These are phyloP conservation scores for Metschnikowia koreensis DNA, from an alignment of 805 yeast species.

Conservation along the genomic window DNA sequence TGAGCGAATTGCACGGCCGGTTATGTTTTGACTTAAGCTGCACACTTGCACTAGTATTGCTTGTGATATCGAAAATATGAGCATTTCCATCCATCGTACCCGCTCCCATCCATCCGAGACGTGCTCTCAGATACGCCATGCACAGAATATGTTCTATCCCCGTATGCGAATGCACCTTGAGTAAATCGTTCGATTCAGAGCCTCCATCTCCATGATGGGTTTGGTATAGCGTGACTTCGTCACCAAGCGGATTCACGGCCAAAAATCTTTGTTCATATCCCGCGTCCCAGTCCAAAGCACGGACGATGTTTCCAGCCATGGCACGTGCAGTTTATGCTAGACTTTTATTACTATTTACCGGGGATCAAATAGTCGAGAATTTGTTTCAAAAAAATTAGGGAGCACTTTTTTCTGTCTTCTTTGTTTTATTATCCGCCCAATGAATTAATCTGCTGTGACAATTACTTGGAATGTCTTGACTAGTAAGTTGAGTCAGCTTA, in stretches of 20 bases:
- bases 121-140: slow-evolving; percentile 54
- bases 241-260: slow-evolving; percentile 75
- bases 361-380: too few relatives aligned
- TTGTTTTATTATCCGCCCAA: too few relatives aligned
- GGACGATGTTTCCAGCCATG: slow-evolving; percentile 61
- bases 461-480: too few relatives aligned
- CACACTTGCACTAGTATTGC: slow-evolving; percentile 33
- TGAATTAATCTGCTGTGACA: too few relatives aligned
- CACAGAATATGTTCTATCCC: slow-evolving; percentile 73
- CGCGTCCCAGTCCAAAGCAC: slow-evolving; percentile 61
- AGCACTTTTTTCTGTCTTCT: too few relatives aligned
- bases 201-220: slow-evolving; percentile 40
- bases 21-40: slow-evolving; percentile 59
- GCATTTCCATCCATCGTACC: slow-evolving; percentile 74
- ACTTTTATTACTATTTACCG: too few relatives aligned
- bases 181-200: slow-evolving; percentile 50
- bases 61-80: slow-evolving; percentile 57
- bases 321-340: too few relatives aligned
- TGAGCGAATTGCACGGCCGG: slow-evolving; percentile 71
- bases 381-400: too few relatives aligned
- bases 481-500: neutral
- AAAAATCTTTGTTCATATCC: slow-evolving; percentile 56
- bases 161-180: slow-evolving; percentile 49
- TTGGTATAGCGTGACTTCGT: slow-evolving; percentile 63
- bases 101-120: slow-evolving; percentile 62